Conservation (phyloP, 2,329 filamentous ascomycete genomes). For the Colletotrichum tamarilloi region DNA sequence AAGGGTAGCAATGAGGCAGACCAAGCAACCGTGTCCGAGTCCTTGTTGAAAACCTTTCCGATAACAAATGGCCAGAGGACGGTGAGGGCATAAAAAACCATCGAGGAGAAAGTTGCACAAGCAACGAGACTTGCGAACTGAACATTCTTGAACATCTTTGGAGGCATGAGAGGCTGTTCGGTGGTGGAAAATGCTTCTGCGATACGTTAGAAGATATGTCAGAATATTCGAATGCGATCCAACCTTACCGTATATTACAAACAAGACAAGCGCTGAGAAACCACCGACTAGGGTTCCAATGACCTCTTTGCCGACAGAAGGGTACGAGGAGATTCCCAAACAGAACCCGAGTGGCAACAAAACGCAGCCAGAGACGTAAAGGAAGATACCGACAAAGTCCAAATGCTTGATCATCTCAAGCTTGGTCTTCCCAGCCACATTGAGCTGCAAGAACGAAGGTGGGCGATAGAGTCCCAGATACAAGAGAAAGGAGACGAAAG, state of each 20-base stretch:
- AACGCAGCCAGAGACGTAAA: slow-evolving; percentile 53
- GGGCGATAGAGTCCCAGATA: slow-evolving; percentile 59
- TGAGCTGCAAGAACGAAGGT: slow-evolving; percentile 56
- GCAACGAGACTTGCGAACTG: slow-evolving; percentile 52
- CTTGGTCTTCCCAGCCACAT: slow-evolving; percentile 49
- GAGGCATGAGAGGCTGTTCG: slow-evolving; percentile 54
- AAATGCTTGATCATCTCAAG: slow-evolving; percentile 54
- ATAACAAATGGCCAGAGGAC: slow-evolving; percentile 58
- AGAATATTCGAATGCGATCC: neutral
- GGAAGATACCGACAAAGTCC: slow-evolving; percentile 56
- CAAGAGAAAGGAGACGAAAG: slow-evolving; percentile 50
- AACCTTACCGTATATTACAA: slow-evolving; percentile 9
- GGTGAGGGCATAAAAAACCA: slow-evolving; percentile 57
- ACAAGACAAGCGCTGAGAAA: neutral
- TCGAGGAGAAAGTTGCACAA: slow-evolving; percentile 52
- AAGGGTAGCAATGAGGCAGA: neutral
- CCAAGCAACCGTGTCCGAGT: slow-evolving; percentile 51
- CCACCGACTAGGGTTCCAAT: slow-evolving; percentile 38
- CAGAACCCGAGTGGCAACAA: slow-evolving; percentile 20
- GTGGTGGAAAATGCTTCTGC: slow-evolving; percentile 31
- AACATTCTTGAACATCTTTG: slow-evolving; percentile 53
- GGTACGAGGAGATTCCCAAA: neutral
- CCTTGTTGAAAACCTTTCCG: slow-evolving; percentile 51
- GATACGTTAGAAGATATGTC: slow-evolving; percentile 36
- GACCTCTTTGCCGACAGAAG: slow-evolving; percentile 41